Conservation (phyloP, 116 monocot genomes). For the Zostera marina region DNA sequence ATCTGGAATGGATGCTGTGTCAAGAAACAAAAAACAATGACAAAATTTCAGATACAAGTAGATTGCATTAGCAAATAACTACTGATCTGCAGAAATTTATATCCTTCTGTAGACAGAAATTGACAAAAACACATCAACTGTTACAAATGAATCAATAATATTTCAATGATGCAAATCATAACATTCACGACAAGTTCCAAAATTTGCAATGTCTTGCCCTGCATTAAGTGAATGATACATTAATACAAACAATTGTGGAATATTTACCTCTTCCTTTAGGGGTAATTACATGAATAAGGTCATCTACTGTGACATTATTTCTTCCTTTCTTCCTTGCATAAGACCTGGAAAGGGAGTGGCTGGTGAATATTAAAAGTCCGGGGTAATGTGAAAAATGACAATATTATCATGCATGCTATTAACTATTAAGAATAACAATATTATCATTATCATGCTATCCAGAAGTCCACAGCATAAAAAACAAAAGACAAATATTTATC, state of each 20-base stretch:
- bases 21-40: neutral
- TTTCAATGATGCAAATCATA: neutral
- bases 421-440: neutral
- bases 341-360: constrained; percentile 16
- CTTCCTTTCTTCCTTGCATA: constrained; percentile 89
- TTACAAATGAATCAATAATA: neutral
- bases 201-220: no score
- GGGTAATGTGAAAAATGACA: neutral
- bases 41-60: neutral
- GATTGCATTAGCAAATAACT: neutral
- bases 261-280: constrained; percentile 81
- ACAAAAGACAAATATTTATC: neutral
- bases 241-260: neutral
- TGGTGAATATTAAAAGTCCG: neutral
- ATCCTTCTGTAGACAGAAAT: neutral
- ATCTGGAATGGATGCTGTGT: constrained; percentile 54
- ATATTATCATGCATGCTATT: no score
- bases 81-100: neutral
- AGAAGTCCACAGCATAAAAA: neutral
- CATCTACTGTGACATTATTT: constrained; percentile 94
- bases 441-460: neutral
- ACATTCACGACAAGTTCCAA: no score
- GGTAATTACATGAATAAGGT: constrained; percentile 81
- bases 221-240: neutral
- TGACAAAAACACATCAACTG: no score